These are phyloP conservation scores for Trichocladium antarcticum DNA, from an alignment of 495 filamentous ascomycete species.

Conservation along the genomic window DNA sequence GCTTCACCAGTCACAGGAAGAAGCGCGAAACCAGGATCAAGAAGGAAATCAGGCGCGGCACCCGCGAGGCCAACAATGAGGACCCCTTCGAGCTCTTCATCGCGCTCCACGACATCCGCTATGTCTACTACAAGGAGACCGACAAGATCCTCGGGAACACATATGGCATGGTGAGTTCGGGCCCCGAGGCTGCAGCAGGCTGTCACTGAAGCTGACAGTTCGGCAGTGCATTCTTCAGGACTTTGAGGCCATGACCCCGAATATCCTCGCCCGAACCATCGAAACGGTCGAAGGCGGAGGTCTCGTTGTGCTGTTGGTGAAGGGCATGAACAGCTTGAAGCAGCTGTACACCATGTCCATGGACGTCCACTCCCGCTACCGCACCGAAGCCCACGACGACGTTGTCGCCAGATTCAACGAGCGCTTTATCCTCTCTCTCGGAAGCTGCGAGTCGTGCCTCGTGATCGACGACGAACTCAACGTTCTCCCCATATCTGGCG, in stretches of 20 bases:
- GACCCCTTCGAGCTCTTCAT: conserved; percentile 98
- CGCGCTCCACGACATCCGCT: conserved; percentile 90
- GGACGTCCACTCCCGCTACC: conserved; percentile 94
- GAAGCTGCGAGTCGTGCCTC: conserved; percentile 85
- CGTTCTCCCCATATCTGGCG: conserved; percentile 92
- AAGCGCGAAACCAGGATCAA: conserved; percentile 97
- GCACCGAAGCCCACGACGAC: conserved; percentile 93
- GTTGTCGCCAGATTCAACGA: conserved; percentile 96
- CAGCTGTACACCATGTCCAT: conserved; percentile 95
- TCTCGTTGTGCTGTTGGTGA: conserved; percentile 77
- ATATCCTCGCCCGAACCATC: conserved; percentile 85
- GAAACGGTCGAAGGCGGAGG: conserved; percentile 98
- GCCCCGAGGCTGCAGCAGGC: background rate
- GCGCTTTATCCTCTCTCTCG: conserved; percentile 89
- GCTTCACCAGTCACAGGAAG: conserved; percentile 85
- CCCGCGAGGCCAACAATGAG: conserved; percentile 86
- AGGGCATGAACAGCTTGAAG: conserved; percentile 94
- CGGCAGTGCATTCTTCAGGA: conserved; percentile 78
- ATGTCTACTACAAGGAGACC: conserved; percentile 99
- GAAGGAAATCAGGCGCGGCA: conserved; percentile 93
- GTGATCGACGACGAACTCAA: conserved; percentile 98
- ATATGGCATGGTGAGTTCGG: conserved; percentile 63
- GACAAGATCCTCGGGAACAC: conserved; percentile 98
- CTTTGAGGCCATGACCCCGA: conserved; percentile 95
- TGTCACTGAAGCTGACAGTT: conserved; percentile 7